phyloP scores from a whole-genome alignment of 192 early-diverging fungal genomes.

The Chytriomyces hyalinus region DNA sequence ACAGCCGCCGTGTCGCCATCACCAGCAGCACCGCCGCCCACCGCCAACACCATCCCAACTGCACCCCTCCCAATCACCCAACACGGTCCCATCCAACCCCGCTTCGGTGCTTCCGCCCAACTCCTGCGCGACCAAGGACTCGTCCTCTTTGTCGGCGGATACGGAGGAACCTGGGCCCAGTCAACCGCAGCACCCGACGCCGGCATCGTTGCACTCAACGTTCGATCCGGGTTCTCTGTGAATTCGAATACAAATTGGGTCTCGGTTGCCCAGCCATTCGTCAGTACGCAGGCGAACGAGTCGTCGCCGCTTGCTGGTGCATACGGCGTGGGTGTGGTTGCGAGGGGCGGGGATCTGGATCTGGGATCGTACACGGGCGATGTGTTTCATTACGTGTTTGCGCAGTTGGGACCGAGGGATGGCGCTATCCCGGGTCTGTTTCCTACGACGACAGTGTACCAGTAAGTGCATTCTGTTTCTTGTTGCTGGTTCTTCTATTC shows the following conservation, averaged over 20 bases:
- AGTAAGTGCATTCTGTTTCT: neutral
- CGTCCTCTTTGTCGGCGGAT: slow-evolving; percentile 22
- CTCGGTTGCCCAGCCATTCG: neutral
- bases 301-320: neutral
- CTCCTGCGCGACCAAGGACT: slow-evolving; percentile 18
- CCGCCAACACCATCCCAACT: neutral
- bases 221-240: neutral
- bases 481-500: neutral
- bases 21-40: neutral
- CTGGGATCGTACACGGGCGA: neutral
- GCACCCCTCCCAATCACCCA: neutral
- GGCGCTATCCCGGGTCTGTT: neutral
- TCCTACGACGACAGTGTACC: neutral
- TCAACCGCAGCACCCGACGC: too few species aligned
- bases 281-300: neutral
- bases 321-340: neutral
- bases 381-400: neutral
- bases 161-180: neutral
- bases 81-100: neutral
- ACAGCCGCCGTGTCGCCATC: neutral
- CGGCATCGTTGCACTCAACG: too few species aligned
- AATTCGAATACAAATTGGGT: neutral
- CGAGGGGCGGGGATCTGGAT: neutral
- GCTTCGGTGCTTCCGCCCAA: slow-evolving; percentile 23
- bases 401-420: neutral